Evolutionary conservation across 1,284 basidiomycete genomes (phyloP).

Genomic region (Tilletia horrida): DNA sequence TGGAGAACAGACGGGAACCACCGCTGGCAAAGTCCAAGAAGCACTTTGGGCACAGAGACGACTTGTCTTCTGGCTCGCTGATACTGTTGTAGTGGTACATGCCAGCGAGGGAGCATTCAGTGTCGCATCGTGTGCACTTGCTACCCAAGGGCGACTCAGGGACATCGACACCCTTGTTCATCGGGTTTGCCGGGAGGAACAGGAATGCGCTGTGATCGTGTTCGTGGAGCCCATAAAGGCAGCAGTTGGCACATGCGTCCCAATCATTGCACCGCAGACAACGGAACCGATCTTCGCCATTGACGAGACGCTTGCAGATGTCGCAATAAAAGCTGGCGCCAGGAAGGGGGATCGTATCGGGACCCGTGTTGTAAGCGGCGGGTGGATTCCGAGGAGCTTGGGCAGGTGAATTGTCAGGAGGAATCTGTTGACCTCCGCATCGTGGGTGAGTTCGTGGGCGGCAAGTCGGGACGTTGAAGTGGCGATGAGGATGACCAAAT

Average conservation of each 20-base stretch:
- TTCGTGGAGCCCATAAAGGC: neutral
- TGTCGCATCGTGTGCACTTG: neutral
- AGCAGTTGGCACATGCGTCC: neutral
- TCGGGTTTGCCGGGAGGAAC: neutral
- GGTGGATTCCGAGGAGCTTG: neutral
- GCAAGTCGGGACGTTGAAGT: neutral
- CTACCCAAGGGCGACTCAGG: neutral
- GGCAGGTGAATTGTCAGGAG: neutral
- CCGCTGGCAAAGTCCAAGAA: neutral
- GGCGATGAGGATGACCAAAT: neutral
- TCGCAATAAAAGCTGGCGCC: slow-evolving; percentile 1
- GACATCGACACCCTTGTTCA: neutral
- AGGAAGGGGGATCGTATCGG: neutral
- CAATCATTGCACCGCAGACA: slow-evolving; percentile 5
- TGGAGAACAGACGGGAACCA: too few species aligned
- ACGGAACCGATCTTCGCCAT: neutral
- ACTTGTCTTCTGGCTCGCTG: neutral
- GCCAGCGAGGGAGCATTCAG: neutral
- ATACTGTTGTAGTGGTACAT: neutral
- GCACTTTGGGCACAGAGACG: neutral
- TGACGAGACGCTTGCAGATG: slow-evolving; percentile 3
- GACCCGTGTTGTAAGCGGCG: neutral
- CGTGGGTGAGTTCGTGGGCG: too few species aligned
- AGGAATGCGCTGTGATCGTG: neutral
- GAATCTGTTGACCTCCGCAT: too few species aligned